Evolutionary conservation across 2,329 filamentous ascomycete genomes (phyloP).

Genomic region (Xylaria sp.): DNA sequence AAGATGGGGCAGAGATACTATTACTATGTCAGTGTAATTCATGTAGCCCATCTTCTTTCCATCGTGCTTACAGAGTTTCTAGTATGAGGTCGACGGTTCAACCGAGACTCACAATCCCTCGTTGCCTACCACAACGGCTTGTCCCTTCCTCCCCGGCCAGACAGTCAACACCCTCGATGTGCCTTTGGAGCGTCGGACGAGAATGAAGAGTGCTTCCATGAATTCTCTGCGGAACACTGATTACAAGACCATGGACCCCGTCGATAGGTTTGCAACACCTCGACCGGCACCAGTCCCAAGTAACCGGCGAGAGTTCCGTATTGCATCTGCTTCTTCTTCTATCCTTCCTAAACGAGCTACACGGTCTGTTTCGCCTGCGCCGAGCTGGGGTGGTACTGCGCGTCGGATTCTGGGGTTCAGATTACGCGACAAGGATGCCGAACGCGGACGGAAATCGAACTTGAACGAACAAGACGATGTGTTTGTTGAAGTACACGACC

Average conservation of each 20-base stretch:
- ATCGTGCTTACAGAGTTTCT: slow-evolving; percentile 42
- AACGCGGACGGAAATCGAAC: slow-evolving; percentile 48
- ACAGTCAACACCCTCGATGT: slow-evolving; percentile 85
- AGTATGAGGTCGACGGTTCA: slow-evolving; percentile 87
- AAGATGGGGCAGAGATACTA: slow-evolving; percentile 95
- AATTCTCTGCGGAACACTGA: slow-evolving; percentile 68
- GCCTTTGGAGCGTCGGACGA: slow-evolving; percentile 72
- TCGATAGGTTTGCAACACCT: slow-evolving; percentile 79
- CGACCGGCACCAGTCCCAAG: slow-evolving; percentile 65
- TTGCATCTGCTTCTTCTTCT: slow-evolving; percentile 49
- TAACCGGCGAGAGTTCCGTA: slow-evolving; percentile 48
- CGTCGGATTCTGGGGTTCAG: slow-evolving; percentile 63
- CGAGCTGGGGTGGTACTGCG: slow-evolving; percentile 58
- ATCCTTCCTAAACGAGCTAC: slow-evolving; percentile 53
- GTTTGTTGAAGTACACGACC: slow-evolving; percentile 46
- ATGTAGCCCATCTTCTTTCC: slow-evolving; percentile 16
- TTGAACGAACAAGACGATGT: slow-evolving; percentile 43
- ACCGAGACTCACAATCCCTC: slow-evolving; percentile 79
- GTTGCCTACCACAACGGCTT: slow-evolving; percentile 79
- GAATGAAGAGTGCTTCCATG: slow-evolving; percentile 73
- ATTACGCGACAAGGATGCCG: slow-evolving; percentile 49
- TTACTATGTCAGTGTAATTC: slow-evolving; percentile 79
- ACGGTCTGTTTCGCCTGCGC: slow-evolving; percentile 61
- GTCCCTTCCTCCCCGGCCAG: slow-evolving; percentile 89
- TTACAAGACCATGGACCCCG: slow-evolving; percentile 80